These are phyloP conservation scores for Paramecium tetraurelia DNA, from an alignment of 73 alveolate genomes.

Conservation along the genomic window DNA sequence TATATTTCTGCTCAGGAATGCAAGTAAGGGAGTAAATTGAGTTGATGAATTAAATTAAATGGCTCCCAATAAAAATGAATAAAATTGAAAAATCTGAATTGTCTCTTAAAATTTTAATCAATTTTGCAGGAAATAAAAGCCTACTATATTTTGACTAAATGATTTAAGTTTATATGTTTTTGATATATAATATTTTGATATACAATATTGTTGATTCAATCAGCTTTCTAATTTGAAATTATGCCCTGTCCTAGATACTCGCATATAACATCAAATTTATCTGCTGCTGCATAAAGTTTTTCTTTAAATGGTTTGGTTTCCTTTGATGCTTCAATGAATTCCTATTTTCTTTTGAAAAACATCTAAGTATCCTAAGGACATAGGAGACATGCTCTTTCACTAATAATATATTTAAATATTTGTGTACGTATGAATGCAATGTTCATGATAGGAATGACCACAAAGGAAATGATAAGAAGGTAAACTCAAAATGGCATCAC, in stretches of 20 bases:
- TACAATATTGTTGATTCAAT: not conserved
- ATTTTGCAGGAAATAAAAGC: not conserved
- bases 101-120: not conserved
- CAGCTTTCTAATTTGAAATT: not conserved
- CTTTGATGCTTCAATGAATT: conserved; percentile 69
- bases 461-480: conserved; percentile 86
- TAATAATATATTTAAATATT: not conserved
- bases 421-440: conserved; percentile 64
- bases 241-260: conserved; percentile 75
- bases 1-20: too few species aligned
- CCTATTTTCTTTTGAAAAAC: conserved; percentile 59
- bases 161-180: not conserved
- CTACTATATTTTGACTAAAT: not conserved
- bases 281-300: conserved; percentile 72
- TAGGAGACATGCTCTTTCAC: conserved; percentile 46
- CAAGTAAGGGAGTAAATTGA: not conserved
- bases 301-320: conserved; percentile 84
- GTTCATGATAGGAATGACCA: conserved; percentile 80
- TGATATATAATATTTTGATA: not conserved
- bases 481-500: conserved; percentile 67
- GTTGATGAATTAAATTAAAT: not conserved
- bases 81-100: not conserved
- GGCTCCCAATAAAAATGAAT: too few species aligned
- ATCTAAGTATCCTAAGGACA: conserved; percentile 42
- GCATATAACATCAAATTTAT: conserved; percentile 78